Evolutionary conservation across 2,329 filamentous ascomycete species (phyloP), one percentile per base, ranked within the genome.

Genomic region (Magnaporthiopsis rhizophila): DNA sequence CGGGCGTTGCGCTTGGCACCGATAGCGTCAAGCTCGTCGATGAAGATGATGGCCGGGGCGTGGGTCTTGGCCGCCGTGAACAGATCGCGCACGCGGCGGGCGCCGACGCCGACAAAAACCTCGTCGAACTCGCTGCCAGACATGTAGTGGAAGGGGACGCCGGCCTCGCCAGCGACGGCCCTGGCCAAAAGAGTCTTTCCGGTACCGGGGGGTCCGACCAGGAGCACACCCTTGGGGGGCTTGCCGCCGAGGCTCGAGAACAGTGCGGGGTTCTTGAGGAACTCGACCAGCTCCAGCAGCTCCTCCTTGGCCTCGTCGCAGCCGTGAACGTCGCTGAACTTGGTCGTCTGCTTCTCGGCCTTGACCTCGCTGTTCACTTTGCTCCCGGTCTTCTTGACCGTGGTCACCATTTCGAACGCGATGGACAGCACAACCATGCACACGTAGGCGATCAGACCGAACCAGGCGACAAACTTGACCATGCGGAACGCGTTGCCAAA

Each of bases 101-200:
- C 75, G 61, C 75, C 75, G 13, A 99, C 95, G 73, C 95, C 95
- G 50, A 99, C 96, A 72, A 97, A 99, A 63, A 99, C 89, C 77
- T 99, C 95, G 72, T 99, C 95, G 73, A 99, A 99, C 75, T 99
- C 95, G 65, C 92, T 96, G 62, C 95, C 95, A 72, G 95, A 99
- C 94, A 99, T 98, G 83, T 97, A 99, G 83, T 98, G 99, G 83
- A 99, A 99, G 1, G 95, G 95, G 24, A 99, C 95, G 64, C 94
- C 95, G 64, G 95, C 93, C 79, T 99, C 95, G 63, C 95, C 95
- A 61, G 95, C 95, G 66, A 99, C 95, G 64, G 95, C 96, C 72
- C 95, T 89, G 67, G 95, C 95, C 66, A 99, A 85, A 57, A 99
- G 85, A 15, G 95, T 99, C 80, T 99, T 99, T 79, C 95, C 95